Evolutionary conservation across 2,329 filamentous ascomycete genomes (phyloP).

Genomic region (Arthrobotrys megalospora): DNA sequence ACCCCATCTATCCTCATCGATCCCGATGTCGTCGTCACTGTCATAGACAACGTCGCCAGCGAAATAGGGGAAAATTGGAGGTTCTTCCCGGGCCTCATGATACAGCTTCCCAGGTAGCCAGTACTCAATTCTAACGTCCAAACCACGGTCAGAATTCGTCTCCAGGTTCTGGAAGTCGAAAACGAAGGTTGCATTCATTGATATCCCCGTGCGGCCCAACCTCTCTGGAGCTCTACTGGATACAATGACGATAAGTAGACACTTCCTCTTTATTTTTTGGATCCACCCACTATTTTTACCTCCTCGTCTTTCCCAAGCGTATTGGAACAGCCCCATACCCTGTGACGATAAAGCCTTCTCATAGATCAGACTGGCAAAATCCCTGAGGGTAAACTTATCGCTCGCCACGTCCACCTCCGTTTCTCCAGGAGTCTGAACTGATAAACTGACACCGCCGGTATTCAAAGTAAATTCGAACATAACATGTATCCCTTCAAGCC

Average conservation of each 20-base stretch:
- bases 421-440: neutral
- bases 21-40: neutral
- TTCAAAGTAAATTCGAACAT: neutral
- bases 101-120: neutral
- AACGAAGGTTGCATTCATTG: slow-evolving; percentile 7
- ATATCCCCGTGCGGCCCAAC: neutral
- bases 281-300: neutral
- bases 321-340: slow-evolving; percentile 3
- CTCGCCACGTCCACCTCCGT: neutral
- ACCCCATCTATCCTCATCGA: too few relatives aligned
- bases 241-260: slow-evolving; percentile 3
- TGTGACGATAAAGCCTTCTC: slow-evolving; percentile 11
- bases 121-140: slow-evolving; percentile 28
- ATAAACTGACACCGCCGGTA: neutral
- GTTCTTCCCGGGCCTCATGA: neutral
- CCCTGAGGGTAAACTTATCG: slow-evolving; percentile 11
- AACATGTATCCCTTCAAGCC: neutral
- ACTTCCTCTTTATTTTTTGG: neutral
- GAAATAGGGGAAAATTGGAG: neutral
- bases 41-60: neutral
- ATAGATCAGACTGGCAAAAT: slow-evolving; percentile 18
- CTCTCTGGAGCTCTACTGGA: neutral
- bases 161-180: slow-evolving; percentile 24
- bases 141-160: neutral
- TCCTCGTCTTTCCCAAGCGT: neutral